Conservation (phyloP, 352 stramenopile species). For the Pythium folliculosum region DNA sequence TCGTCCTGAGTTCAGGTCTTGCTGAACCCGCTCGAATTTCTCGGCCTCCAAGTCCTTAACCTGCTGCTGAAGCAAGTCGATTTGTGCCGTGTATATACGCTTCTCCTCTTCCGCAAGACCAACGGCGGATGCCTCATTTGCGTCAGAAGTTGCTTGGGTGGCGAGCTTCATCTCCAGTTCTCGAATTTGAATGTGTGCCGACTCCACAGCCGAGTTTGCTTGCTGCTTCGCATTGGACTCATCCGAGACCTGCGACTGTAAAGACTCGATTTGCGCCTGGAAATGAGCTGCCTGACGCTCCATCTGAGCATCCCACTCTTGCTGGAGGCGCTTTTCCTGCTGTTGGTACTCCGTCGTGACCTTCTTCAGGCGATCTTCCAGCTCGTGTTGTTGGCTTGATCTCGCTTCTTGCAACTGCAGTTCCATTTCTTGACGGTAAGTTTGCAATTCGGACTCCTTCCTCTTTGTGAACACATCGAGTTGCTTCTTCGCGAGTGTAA, state of each 20-base stretch:
- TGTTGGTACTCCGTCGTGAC: conserved; percentile 35
- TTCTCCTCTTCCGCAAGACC: conserved; percentile 52
- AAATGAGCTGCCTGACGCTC: conserved; percentile 35
- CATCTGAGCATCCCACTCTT: conserved; percentile 40
- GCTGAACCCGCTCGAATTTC: conserved; percentile 51
- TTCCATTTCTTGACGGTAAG: conserved; percentile 45
- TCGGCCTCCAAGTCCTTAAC: conserved; percentile 56
- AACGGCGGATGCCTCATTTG: conserved; percentile 7
- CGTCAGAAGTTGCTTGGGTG: neutral
- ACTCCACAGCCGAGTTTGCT: conserved; percentile 33
- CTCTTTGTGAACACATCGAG: conserved; percentile 63
- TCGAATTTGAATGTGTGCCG: conserved; percentile 30
- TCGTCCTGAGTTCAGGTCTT: conserved; percentile 35
- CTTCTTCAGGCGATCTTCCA: conserved; percentile 47
- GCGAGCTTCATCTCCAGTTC: conserved; percentile 37
- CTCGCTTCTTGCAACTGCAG: conserved; percentile 39
- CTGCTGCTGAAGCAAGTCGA: conserved; percentile 54
- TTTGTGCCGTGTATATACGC: conserved; percentile 52
- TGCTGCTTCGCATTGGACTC: conserved; percentile 33
- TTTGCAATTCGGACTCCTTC: conserved; percentile 56
- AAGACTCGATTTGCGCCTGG: conserved; percentile 41
- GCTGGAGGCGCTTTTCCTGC: conserved; percentile 29
- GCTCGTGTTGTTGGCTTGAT: conserved; percentile 37
- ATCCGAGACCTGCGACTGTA: conserved; percentile 32
- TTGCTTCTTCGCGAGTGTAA: conserved; percentile 75